phyloP scores from a whole-genome alignment of 495 filamentous ascomycete genomes.

The Lasiosphaeria ovina region DNA sequence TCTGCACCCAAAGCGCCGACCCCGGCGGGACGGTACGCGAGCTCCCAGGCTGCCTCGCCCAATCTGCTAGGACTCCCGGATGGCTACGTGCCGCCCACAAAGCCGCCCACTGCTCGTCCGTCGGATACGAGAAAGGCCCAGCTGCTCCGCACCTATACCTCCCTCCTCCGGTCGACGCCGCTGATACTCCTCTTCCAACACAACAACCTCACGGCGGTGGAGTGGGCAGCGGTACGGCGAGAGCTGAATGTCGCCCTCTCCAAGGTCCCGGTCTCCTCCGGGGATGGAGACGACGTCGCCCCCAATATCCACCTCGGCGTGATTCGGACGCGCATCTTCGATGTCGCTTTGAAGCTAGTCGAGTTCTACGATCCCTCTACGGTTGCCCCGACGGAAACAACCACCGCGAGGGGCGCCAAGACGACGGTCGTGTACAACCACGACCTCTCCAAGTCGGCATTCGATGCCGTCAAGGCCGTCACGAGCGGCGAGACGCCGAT shows the following conservation, averaged over 20 bases:
- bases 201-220: constrained; percentile 84
- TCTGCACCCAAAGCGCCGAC: constrained; percentile 17
- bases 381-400: constrained; percentile 20
- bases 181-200: constrained; percentile 94
- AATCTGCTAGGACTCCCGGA: constrained; percentile 48
- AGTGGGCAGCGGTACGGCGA: constrained; percentile 84
- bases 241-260: constrained; percentile 69
- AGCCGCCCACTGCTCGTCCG: constrained; percentile 84
- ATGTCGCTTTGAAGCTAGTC: constrained; percentile 74
- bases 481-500: constrained; percentile 38
- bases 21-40: constrained; percentile 36
- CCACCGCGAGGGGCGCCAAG: constrained; percentile 40
- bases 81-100: constrained; percentile 62
- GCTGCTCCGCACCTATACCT: constrained; percentile 89
- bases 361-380: constrained; percentile 75
- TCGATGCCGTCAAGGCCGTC: constrained; percentile 54
- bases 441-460: constrained; percentile 69
- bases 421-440: constrained; percentile 54
- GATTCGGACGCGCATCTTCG: constrained; percentile 85
- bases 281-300: constrained; percentile 25
- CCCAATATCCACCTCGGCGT: constrained; percentile 70
- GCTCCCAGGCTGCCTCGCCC: constrained; percentile 27
- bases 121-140: constrained; percentile 91
- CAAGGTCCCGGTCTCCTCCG: constrained; percentile 46
- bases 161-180: constrained; percentile 83